phyloP scores from a whole-genome alignment of 192 early-diverging fungal genomes.

The Phycomyces nitens region DNA sequence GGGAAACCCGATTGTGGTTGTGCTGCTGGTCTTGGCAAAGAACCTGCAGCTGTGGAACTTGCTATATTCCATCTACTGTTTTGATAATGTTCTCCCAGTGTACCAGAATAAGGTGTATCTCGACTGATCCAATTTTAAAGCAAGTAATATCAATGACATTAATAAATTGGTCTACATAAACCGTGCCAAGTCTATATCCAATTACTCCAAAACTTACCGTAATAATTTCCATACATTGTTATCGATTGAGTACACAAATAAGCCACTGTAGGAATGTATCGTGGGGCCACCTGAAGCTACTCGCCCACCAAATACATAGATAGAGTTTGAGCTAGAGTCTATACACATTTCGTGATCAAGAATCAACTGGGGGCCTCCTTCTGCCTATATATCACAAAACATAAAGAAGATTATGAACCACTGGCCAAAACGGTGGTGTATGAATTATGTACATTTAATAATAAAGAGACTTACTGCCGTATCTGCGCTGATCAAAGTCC shows the following conservation, averaged over 20 bases:
- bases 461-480: slow-evolving; percentile 70
- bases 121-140: too few species aligned
- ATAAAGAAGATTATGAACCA: background rate
- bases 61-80: too few species aligned
- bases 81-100: too few species aligned
- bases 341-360: slow-evolving; percentile 95
- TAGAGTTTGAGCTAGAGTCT: slow-evolving; percentile 59
- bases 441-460: too few species aligned
- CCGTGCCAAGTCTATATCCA: too few species aligned
- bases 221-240: slow-evolving; percentile 71
- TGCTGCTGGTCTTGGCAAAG: background rate
- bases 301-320: slow-evolving; percentile 93
- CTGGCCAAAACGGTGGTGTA: too few species aligned
- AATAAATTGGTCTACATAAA: too few species aligned
- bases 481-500: slow-evolving; percentile 72
- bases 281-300: slow-evolving; percentile 59
- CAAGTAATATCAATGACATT: too few species aligned
- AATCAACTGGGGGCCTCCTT: slow-evolving; percentile 83
- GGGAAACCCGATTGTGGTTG: slow-evolving; percentile 5
- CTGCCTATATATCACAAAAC: slow-evolving; percentile 39
- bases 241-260: slow-evolving; percentile 77
- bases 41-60: background rate
- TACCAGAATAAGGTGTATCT: too few species aligned
- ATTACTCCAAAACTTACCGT: too few species aligned
- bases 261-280: slow-evolving; percentile 75